Evolutionary conservation across 805 yeast species (phyloP), one percentile per base, ranked within the genome.

Genomic region (Kluyveromyces lactis): DNA sequence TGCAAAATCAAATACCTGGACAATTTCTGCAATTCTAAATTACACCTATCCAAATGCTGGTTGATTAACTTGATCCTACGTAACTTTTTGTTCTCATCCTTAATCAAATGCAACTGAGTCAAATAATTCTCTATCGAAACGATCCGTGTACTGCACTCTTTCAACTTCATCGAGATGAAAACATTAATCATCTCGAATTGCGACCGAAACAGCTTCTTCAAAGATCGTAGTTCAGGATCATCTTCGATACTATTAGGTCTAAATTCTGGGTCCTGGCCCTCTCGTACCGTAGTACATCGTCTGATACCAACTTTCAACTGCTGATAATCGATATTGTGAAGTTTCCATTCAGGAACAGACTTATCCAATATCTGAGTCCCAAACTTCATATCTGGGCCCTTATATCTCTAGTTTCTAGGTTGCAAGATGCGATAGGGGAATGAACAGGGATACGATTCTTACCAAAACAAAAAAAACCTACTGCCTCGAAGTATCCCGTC

Each of bases 291-390:
- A 1, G 90, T 81, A 7, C 79, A 76, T 16, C 59, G 55, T 50
- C 79, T 72, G 42, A 89, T 85, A 33, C 72, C 68, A 4, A 63
- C 62, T 60, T 87, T 89, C 42, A 89, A 58, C 27, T 78, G 84
- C 48, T 86, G 81, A 62, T 89, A 89, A 53, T 86, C 87, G 30
- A 89, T 69, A 58, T 89, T 86, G 61, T 85, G 81, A 45, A 75
- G 73, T 51, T 74, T 73, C 97, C 97, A 89, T 64, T 85, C 92
- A 2, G 89, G 86, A 18, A 86, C 82, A 10, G 95, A 82, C 49
- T 86, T 71, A 47, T 75, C 77, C 39, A 73, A 67, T 17, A 89
- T 69, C 52, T 82, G 87, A 31, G 75, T 69, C 38, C 96, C 95
- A 60, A 87, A 89, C 63, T 86, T 90, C 97, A 89, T 89, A 4